Base-by-base conservation (phyloP, 352 stramenopile genomes). In the Phytophthora fragariae region DNA sequence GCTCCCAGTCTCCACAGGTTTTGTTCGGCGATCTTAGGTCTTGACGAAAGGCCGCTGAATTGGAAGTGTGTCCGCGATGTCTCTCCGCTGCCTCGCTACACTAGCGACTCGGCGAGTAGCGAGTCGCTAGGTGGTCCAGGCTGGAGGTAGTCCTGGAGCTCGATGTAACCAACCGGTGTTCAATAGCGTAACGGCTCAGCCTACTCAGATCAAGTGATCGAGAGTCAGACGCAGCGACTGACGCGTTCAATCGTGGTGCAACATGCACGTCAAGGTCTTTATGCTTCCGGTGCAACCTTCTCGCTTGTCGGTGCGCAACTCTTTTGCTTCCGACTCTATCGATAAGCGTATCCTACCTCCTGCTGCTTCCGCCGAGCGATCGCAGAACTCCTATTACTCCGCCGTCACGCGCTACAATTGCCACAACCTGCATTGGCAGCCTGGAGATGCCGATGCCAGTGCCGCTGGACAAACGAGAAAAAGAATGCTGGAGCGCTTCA, bases 131-230 rank as follows among this genome's bases (percentile, higher is more conserved):
- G 24, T 27, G 2, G 24, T 27, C 24, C 24, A n/a, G n/a, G n/a
- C n/a, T 2, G 24, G 24, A 27, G 24, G 24, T 27, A 27, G 24
- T 27, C 24, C 24, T 2, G 24, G 24, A 27, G 7, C 10, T 46
- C 3, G 8, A 15, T 46, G 9, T 46, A 21, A n/a, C 57, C 55
- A n/a, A n/a, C n/a, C n/a, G n/a, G n/a, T n/a, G n/a, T n/a, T n/a
- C n/a, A n/a, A n/a, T n/a, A n/a, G n/a, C n/a, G n/a, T n/a, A n/a
- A n/a, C n/a, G n/a, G n/a, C n/a, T n/a, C n/a, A n/a, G n/a, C n/a
- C n/a, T 58, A 65, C 46, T 66, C n/a, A 58, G n/a, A 50, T 50
- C 29, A 52, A 56, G 59, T 66, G 52, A 31, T 57, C 59, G 47
- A 65, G 46, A 65, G 59, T 52, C 46, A 57, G 59, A 39, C 21